phyloP scores from a whole-genome alignment of 371 early-diverging fungal species.

The Fennellomyces sp. region DNA sequence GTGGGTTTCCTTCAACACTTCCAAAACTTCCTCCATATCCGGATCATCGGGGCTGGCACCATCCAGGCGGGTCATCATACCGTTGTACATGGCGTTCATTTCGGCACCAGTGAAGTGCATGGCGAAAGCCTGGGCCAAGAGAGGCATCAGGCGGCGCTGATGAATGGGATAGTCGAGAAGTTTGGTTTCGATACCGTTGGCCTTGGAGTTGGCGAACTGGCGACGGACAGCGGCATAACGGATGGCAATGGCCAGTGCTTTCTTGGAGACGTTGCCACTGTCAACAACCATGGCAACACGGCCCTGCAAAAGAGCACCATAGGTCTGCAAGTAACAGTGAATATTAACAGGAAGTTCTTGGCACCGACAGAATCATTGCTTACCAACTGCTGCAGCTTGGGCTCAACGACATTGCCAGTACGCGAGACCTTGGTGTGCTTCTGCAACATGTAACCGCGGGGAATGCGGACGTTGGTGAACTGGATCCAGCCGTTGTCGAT shows the following conservation, averaged over 20 bases:
- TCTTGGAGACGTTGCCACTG: slow-evolving; percentile 87
- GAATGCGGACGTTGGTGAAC: slow-evolving; percentile 82
- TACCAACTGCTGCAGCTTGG: slow-evolving; percentile 55
- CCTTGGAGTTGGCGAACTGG: slow-evolving; percentile 69
- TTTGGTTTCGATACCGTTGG: slow-evolving; percentile 77
- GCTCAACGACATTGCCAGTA: slow-evolving; percentile 71
- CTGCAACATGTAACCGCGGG: slow-evolving; percentile 85
- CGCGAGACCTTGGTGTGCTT: slow-evolving; percentile 92
- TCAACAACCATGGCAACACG: slow-evolving; percentile 92
- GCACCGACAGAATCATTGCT: neutral
- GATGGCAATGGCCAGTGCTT: slow-evolving; percentile 88
- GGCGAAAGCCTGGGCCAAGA: slow-evolving; percentile 90
- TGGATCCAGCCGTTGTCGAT: slow-evolving; percentile 88
- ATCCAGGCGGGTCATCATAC: slow-evolving; percentile 76
- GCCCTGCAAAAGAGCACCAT: slow-evolving; percentile 88
- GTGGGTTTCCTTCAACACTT: slow-evolving; percentile 88
- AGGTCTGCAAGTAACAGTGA: slow-evolving; percentile 63
- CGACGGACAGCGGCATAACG: slow-evolving; percentile 93
- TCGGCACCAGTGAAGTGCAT: slow-evolving; percentile 90
- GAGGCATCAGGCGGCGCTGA: slow-evolving; percentile 90
- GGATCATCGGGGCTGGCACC: slow-evolving; percentile 67
- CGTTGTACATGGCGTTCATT: slow-evolving; percentile 76
- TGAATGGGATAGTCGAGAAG: slow-evolving; percentile 91
- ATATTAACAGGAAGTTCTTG: neutral
- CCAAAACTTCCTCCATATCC: slow-evolving; percentile 70